Evolutionary conservation across 805 yeast genomes (phyloP), one percentile per base, ranked within the genome.

Genomic region (Candida berthetii): DNA sequence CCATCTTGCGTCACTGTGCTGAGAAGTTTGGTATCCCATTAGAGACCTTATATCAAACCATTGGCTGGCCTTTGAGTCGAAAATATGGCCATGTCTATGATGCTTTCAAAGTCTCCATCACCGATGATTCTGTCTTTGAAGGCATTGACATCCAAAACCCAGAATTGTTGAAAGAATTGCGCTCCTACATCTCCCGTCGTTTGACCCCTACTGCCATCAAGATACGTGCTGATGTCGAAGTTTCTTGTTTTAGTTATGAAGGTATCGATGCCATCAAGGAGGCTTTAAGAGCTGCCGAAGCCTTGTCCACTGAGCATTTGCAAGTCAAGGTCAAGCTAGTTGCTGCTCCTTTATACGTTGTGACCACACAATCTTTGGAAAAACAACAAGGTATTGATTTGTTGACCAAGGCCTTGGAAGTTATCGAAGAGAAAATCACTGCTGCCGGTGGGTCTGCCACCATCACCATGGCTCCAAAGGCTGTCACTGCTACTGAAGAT

Each of bases 141-240:
- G 87, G 78, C 39, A 69, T 91, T 48, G 68, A 61, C 44, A 77
- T 91, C 19, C 90, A 95, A 42, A 72, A 85, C 14, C 60, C 71
- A 38, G 95, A 81, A 35, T 75, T 93, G 31, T 74, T 87, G 65
- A 85, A 80, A 38, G 98, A 93, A 65, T 76, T 93, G 55, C 81
- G 86, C 63, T 71, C 77, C 40, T 93, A 93, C 69, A 91, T 93
- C 56, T 75, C 91, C 42, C 81, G 95, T 64, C 84, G 98, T 66
- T 78, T 93, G 65, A 93, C 99, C 29, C 99, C 99, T 47, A 97
- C 90, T 70, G 96, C 98, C 32, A 89, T 89, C 54, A 93, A 91
- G 71, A 85, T 95, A 60, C 85, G 99, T 68, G 96, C 99, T n/a
- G 98, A 93, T 64, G 85, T 93, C 38, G 98, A 91, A 66, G 97